Evolutionary conservation across 2,329 filamentous ascomycete species (phyloP), one percentile per base, ranked within the genome.

Genomic region (Colletotrichum sansevieriae): DNA sequence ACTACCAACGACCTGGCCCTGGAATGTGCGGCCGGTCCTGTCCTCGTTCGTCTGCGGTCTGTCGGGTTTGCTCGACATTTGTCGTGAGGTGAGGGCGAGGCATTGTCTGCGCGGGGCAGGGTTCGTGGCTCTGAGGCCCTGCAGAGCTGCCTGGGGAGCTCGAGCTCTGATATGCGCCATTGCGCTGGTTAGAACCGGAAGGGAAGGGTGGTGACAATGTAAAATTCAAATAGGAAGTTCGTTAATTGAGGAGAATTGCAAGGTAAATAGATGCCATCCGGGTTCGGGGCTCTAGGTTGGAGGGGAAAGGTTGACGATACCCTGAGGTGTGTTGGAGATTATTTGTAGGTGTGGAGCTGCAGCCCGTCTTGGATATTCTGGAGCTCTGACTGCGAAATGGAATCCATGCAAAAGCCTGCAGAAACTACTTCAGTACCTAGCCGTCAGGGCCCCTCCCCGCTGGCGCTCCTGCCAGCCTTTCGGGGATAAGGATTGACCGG

Each of bases 1-100:
- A 71, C 86, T 88, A 72, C 87, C 85, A 74, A 88, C 86, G 73
- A 90, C 83, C 78, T 90, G 88, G 20, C 87, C 87, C 73, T 86
- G 84, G 74, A 90, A 90, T 3, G 81, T 78, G 54, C 82, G 72
- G 15, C 78, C 81, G 29, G 76, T 74, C 74, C 75, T 81, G 71
- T 76, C 72, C 72, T 82, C 80, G 65, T 80, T 81, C 61, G 72
- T 67, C 12, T 60, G 33, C 56, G 70, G 71, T 46, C 64, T 57
- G 11, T 70, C 70, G 43, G 67, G 60, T 35, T 74, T 74, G 63
- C 73, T 76, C 20, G 77, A 71, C 63, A 72, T 70, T 9, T 64
- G 63, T 41, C 70, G 57, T 12, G 56, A 41, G 51, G 46, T 22
- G 33, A 71, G 62, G 54, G 69, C 69, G 56, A 68, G 58, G 55